Evolutionary conservation across 352 stramenopile genomes (phyloP), one percentile per base, ranked within the genome.

Genomic region (Pythium folliculosum): DNA sequence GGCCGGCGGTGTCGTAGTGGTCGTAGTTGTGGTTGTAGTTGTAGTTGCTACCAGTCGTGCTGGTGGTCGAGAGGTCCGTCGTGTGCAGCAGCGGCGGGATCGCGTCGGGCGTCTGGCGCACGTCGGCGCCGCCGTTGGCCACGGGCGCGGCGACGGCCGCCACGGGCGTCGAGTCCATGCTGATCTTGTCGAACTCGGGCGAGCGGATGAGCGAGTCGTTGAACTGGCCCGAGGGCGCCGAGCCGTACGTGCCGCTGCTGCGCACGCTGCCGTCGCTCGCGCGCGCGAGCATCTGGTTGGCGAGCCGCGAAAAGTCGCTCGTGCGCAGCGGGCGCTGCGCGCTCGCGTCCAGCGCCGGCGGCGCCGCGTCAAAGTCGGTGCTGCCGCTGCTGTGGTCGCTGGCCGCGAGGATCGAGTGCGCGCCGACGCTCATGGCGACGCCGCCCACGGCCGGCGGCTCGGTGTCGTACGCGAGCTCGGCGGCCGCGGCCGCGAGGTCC

Each of bases 151-250:
- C 19, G 22, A 38, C 40, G 49, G 27, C 12, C 17, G 47, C 21
- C 5, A 63, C 32, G 16, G 45, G 54, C 22, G 44, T 37, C 47
- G 63, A 57, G 56, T 70, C 63, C 22, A 70, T 32, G 21, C 63
- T 70, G 47, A 70, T 65, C 56, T 70, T 70, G 56, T 70, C 63
- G 21, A 70, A 65, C 63, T 70, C 63, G 35, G 56, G 63, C 19
- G 56, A 59, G 53, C 53, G 44, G 45, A 63, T 69, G 54, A 63
- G 32, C 21, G 63, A 58, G 27, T 57, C 45, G 19, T 68, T 48
- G 38, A 68, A 61, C 40, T 61, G 54, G 35, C 25, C 55, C 13
- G 50, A 45, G 32, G 49, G 48, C 48, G 51, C 35, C 49, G 45
- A 51, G 38, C 25, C 57, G 53, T 63, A 63, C 22, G 30, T 47